Evolutionary conservation across 768 basidiomycete genomes (phyloP), one percentile per base, ranked within the genome.

Genomic region (Macrolepiota dolichaula): DNA sequence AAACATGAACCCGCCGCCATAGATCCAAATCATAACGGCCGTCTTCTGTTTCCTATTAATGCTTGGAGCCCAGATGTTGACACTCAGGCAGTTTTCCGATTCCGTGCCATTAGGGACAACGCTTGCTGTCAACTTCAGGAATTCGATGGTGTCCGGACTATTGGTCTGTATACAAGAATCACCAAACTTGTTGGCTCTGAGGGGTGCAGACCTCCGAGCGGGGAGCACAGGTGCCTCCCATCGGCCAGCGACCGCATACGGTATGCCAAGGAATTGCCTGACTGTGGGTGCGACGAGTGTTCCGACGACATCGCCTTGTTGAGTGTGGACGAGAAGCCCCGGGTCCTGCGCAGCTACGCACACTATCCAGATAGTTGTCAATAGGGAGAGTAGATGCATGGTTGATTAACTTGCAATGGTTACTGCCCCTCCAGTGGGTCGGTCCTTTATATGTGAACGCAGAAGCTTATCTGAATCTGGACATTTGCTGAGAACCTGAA

Each of bases 41-140:
- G 73, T 73, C n/a, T 64, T 66, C 55, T 61, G 63, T 35, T 55
- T 56, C 19, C 59, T 57, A 29, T 44, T 37, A 7, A 37, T 35
- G 25, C 59, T 61, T 22, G 77, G 77, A 17, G 73, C 64, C 77
- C 76, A 79, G 19, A 79, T 67, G 55, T 78, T 79, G 51, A 76
- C 66, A 9, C 63, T 74, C 44, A 76, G 53, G 55, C 78, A 79
- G 24, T 74, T 50, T 59, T 79, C 78, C 2, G 73, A 72, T 53
- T 74, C 74, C 0, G 71, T 69, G 4, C 72, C 67, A 22, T 61
- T 61, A 24, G 70, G 63, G 10, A 71, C 65, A 11, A 69, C 63
- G 11, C 63, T 68, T 17, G 62, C 64, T 54, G 72, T 70, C 29
- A 69, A 50, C 10, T 73, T 64, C 37, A 65, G 51, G 35, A 71